Evolutionary conservation across 352 stramenopile species (phyloP), one percentile per base, ranked within the genome.

Genomic region (Elongisporangium anandrum): DNA sequence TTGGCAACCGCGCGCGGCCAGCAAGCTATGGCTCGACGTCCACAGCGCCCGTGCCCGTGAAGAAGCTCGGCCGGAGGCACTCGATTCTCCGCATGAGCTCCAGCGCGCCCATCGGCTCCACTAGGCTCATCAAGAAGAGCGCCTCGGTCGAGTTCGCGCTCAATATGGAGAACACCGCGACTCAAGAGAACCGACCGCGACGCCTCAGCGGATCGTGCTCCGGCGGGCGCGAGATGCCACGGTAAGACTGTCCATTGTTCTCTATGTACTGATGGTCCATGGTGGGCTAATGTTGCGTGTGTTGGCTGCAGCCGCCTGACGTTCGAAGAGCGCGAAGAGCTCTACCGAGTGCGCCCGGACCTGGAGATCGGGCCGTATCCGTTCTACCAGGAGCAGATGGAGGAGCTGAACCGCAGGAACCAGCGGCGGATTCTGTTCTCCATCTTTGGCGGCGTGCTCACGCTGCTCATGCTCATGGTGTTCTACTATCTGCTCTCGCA

Each of bases 301-400:
- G n/a, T n/a, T n/a, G n/a, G n/a, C n/a, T n/a, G 21, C 54, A 90
- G 84, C 45, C 75, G 86, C 13, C 59, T 95, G 54, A 94, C 86
- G 17, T 64, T 79, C 17, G 80, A 91, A 70, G 86, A 95, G 65
- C 91, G 88, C 63, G 77, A 83, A 50, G 86, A 89, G 56, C 73
- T 95, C 38, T 95, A 95, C 64, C 83, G 78, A 65, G 52, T 90
- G 54, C 86, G 86, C 6, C 86, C 86, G 20, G 86, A 95, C 56
- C 74, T 95, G 20, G 84, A 92, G 60, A 92, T 95, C 41, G 75
- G 71, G 0, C 77, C 77, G 26, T 64, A 41, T 41, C 75, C 80
- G 6, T 90, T 71, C 63, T 88, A 73, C 71, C 73, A 81, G 54
- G 75, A 89, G 56, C 73, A 88, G 19, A 57, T 88, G 60, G 61